phyloP scores from a whole-genome alignment of 2,329 filamentous ascomycete genomes.

The Xylariaceae sp. region DNA sequence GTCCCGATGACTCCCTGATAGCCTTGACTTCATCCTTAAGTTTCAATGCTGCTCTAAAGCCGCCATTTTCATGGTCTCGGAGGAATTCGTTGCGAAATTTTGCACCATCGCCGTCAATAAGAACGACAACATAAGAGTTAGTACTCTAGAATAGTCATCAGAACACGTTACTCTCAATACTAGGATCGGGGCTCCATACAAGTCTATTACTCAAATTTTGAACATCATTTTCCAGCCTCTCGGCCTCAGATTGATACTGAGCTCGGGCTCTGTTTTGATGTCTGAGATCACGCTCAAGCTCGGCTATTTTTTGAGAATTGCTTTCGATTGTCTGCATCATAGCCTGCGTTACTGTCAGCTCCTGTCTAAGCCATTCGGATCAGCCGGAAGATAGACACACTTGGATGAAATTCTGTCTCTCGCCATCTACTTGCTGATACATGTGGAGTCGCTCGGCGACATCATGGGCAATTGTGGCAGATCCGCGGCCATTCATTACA shows the following conservation, averaged over 20 bases:
- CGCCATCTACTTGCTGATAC: slow-evolving; percentile 27
- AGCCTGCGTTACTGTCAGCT: slow-evolving; percentile 15
- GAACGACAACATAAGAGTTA: slow-evolving; percentile 31
- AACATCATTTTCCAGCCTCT: slow-evolving; percentile 21
- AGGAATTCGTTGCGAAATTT: slow-evolving; percentile 33
- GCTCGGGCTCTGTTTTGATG: slow-evolving; percentile 27
- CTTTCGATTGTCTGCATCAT: slow-evolving; percentile 26
- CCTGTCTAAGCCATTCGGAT: not conserved
- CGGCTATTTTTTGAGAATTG: slow-evolving; percentile 24
- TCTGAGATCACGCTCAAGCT: slow-evolving; percentile 28
- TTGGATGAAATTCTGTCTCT: slow-evolving; percentile 27
- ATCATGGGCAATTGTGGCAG: slow-evolving; percentile 14
- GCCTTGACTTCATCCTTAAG: slow-evolving; percentile 31
- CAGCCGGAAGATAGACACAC: slow-evolving; percentile 17
- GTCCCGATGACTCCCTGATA: too few relatives aligned
- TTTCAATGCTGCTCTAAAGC: slow-evolving; percentile 28
- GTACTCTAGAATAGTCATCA: slow-evolving; percentile 23
- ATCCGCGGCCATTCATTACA: slow-evolving; percentile 22
- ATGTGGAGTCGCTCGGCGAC: slow-evolving; percentile 21
- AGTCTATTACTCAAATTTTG: slow-evolving; percentile 20
- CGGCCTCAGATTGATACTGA: slow-evolving; percentile 22
- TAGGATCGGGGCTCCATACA: too few relatives aligned
- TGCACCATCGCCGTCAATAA: slow-evolving; percentile 34
- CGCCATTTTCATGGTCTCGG: slow-evolving; percentile 26
- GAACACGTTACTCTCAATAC: too few relatives aligned